Evolutionary conservation across 805 yeast species (phyloP), one percentile per base, ranked within the genome.

Genomic region (Vanderwaltozyma verrucispora): DNA sequence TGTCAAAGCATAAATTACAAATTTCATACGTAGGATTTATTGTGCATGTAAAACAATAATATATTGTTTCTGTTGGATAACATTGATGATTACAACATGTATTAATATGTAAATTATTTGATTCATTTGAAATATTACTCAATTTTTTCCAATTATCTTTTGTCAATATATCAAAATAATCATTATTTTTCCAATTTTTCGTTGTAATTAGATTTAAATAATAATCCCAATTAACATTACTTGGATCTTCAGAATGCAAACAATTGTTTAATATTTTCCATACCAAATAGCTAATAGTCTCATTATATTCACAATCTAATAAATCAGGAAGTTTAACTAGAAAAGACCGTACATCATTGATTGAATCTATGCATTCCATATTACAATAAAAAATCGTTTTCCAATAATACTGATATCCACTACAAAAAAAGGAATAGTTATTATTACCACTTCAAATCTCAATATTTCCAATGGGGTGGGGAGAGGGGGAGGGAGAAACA

Each of bases 1-100:
- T 74, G 35, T 77, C 74, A 60, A 67, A 88, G 54, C 97, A 88
- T 41, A 70, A 64, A 10, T 77, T 69, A 55, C 97, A 88, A 9
- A 88, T 47, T 44, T 48, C 67, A 45, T 50, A 52, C 17, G 52
- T 38, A 12, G 56, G 61, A 32, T 56, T 54, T 19, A 44, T 48
- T 2, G 57, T 50, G 33, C 63, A 58, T 17, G 60, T 54, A 17
- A 55, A 53, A 33, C 63, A 58, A 36, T 53, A 55, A 35, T 49
- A 58, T 11, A 58, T 56, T 2, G 50, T 50, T 27, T 55, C 59
- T 19, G 50, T 40, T 1, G 57, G 54, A 18, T 41, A 50, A 36
- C 59, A 50, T 35, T 46, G 50, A 28, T 50, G 43, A 21, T 43
- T 44, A 39, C 62, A 57, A 43, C 48, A 49, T 2, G 54, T 40